These are phyloP conservation scores for Yamadazyma siamensis DNA, from an alignment of 1,139 yeast species.

Conservation along the genomic window DNA sequence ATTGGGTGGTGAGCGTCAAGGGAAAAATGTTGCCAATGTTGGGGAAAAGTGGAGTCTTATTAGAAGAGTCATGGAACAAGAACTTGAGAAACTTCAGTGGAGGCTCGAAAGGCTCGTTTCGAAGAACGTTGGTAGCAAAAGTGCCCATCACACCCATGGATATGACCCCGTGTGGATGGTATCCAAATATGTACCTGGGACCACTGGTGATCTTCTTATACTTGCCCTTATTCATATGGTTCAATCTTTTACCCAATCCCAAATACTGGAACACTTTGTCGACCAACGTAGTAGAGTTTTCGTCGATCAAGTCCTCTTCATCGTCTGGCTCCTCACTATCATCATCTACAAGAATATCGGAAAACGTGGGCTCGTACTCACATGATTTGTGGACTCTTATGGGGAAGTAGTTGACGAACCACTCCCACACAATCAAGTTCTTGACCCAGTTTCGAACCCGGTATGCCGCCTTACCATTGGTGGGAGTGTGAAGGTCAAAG, in stretches of 20 bases:
- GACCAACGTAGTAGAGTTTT: constrained; percentile 33
- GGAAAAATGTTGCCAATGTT: constrained; percentile 74
- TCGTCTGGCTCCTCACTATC: constrained; percentile 24
- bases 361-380: constrained; percentile 74
- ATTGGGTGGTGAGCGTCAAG: constrained; percentile 80
- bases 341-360: constrained; percentile 25
- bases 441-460: constrained; percentile 60
- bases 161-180: constrained; percentile 96
- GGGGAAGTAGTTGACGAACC: constrained; percentile 80
- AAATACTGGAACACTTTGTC: constrained; percentile 36
- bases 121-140: constrained; percentile 71
- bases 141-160: constrained; percentile 91
- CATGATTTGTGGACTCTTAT: constrained; percentile 67
- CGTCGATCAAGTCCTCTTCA: constrained; percentile 44
- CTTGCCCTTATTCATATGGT: constrained; percentile 17
- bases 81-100: constrained; percentile 52
- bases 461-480: constrained; percentile 64
- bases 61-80: constrained; percentile 41
- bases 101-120: constrained; percentile 45
- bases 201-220: constrained; percentile 47
- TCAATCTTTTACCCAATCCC: constrained; percentile 39
- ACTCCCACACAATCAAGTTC: constrained; percentile 61
- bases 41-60: constrained; percentile 59
- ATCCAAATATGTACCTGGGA: constrained; percentile 84
- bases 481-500: constrained; percentile 59